phyloP scores from a whole-genome alignment of 2,329 filamentous ascomycete genomes.

The Ophiobolus disseminans region DNA sequence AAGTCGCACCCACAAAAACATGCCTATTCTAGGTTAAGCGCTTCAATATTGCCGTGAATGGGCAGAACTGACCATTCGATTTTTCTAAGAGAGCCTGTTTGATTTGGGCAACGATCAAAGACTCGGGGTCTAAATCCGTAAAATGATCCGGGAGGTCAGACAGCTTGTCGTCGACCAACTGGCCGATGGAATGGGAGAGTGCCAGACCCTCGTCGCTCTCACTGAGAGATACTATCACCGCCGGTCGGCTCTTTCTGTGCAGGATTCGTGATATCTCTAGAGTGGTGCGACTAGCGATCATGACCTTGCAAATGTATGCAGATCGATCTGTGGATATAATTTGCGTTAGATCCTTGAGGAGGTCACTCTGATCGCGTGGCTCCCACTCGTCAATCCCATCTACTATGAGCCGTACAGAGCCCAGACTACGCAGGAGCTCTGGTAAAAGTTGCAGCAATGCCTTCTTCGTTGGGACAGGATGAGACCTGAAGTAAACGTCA shows the following conservation, averaged over 20 bases:
- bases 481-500: constrained; percentile 6
- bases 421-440: constrained; percentile 11
- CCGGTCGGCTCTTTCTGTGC: constrained; percentile 5
- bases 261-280: constrained; percentile 4
- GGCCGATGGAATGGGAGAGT: constrained; percentile 6
- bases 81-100: not conserved
- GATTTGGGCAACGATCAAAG: constrained; percentile 5
- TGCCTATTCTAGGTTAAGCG: not conserved
- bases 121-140: constrained; percentile 11
- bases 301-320: constrained; percentile 14
- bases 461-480: constrained; percentile 8
- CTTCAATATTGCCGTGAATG: not conserved
- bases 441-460: constrained; percentile 11
- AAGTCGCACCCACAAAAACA: not conserved
- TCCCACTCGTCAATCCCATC: constrained; percentile 22
- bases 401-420: constrained; percentile 15
- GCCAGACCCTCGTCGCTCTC: constrained; percentile 6
- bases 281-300: constrained; percentile 12
- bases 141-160: constrained; percentile 10
- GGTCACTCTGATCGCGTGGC: constrained; percentile 2
- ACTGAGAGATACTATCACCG: constrained; percentile 6
- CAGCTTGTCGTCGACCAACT: constrained; percentile 14
- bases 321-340: constrained; percentile 4
- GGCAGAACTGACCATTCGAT: not conserved
- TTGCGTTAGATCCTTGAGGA: constrained; percentile 9